Percentiles rank a stretch among this genome's conserved stretches.
These are phyloP conservation scores for Pseudogymnoascus sp. DNA, from an alignment of 2,329 filamentous ascomycete genomes.

Conservation along the genomic window DNA sequence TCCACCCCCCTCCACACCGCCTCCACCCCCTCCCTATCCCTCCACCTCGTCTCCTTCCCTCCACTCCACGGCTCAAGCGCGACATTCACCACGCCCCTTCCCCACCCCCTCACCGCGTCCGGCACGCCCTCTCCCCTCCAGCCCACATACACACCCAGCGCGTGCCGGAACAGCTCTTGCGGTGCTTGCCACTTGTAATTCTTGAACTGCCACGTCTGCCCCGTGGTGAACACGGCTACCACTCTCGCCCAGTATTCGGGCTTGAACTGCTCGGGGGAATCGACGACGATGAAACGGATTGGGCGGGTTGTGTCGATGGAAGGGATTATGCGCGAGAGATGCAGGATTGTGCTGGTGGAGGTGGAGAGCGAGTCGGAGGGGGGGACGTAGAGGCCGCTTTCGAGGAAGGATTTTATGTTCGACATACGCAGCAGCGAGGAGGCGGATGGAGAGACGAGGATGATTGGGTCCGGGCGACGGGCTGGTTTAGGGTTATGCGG, in stretches of 20 bases:
- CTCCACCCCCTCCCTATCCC: constrained; percentile 90
- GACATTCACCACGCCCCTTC: constrained; percentile 70
- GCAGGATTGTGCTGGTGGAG: constrained; percentile 69
- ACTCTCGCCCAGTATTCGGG: constrained; percentile 96
- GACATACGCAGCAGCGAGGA: constrained; percentile 91
- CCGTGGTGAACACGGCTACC: constrained; percentile 94
- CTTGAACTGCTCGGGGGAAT: constrained; percentile 89
- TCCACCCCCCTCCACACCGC: constrained; percentile 87
- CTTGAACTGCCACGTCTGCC: constrained; percentile 98
- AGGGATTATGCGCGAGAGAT: constrained; percentile 71
- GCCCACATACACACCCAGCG: constrained; percentile 80
- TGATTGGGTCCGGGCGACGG: constrained; percentile 70
- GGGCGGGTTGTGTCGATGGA: constrained; percentile 61
- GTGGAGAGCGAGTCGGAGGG: constrained; percentile 55
- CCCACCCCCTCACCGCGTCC: constrained; percentile 72
- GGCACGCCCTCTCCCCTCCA: constrained; percentile 81
- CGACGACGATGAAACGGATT: constrained; percentile 90
- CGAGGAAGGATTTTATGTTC: constrained; percentile 91
- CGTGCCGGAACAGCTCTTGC: constrained; percentile 80
- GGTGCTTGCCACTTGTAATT: constrained; percentile 93
- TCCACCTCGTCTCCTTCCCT: constrained; percentile 50
- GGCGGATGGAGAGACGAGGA: constrained; percentile 90
- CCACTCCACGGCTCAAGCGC: constrained; percentile 78
- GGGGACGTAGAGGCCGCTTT: constrained; percentile 72
- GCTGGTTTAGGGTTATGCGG: constrained; percentile 46